A percentile compares a stretch with the other conserved stretches of the same genome.
Conservation (phyloP, 2,329 filamentous ascomycete species). For the Arthroderma sp. region DNA sequence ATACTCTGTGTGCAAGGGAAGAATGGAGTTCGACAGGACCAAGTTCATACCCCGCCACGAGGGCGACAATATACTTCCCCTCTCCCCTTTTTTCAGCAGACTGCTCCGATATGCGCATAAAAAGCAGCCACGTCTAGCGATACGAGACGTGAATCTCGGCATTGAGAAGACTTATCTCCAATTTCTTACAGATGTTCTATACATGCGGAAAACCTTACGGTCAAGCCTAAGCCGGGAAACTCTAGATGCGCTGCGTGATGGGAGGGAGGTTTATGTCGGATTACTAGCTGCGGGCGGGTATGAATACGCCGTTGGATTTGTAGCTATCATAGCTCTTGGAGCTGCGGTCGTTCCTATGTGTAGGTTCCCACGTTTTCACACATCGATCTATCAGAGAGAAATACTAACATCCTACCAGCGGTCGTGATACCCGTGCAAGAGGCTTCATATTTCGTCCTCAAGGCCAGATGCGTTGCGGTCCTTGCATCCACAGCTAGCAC, state of each 20-base stretch:
- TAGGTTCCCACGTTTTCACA: constrained; percentile 1
- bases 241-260: constrained; percentile 8
- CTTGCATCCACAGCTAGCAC: constrained; percentile 21
- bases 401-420: constrained; percentile 14
- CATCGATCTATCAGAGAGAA: not conserved
- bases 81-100: constrained; percentile 17
- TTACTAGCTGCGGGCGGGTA: constrained; percentile 35
- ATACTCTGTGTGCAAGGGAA: not conserved
- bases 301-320: constrained; percentile 36
- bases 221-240: constrained; percentile 4
- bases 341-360: constrained; percentile 34
- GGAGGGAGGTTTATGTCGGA: constrained; percentile 21
- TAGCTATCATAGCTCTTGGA: constrained; percentile 35
- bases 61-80: constrained; percentile 16
- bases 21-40: constrained; percentile 10
- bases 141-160: constrained; percentile 10
- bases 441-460: constrained; percentile 32
- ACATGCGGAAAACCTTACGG: constrained; percentile 7
- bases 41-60: constrained; percentile 15
- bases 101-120: constrained; percentile 16
- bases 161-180: constrained; percentile 11
- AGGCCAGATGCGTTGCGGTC: constrained; percentile 26
- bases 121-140: constrained; percentile 11
- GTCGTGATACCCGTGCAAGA: constrained; percentile 29
- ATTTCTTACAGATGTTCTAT: constrained; percentile 10